A percentile compares a stretch with the other conserved stretches of the same genome.
These are phyloP conservation scores for Tolypocladium inflatum DNA, from an alignment of 2,329 filamentous ascomycete species.

Conservation along the genomic window DNA sequence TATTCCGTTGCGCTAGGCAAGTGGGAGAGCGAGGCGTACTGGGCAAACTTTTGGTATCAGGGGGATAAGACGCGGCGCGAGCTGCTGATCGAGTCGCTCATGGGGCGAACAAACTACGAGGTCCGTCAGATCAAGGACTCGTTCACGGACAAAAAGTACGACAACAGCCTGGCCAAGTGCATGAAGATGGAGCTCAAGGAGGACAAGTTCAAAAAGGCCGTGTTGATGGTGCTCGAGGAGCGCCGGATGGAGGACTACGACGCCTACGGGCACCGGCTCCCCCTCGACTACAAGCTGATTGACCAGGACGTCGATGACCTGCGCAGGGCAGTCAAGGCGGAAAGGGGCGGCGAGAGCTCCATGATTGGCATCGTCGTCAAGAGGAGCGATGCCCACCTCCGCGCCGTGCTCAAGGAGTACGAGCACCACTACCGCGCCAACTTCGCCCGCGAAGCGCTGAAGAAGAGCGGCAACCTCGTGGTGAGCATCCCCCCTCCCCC, in stretches of 20 bases:
- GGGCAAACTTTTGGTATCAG: constrained; percentile 98
- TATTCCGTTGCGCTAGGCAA: constrained; percentile 82
- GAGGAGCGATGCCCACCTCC: constrained; percentile 71
- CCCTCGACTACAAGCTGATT: constrained; percentile 50
- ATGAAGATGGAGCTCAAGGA: constrained; percentile 91
- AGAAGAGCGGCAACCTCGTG: constrained; percentile 84
- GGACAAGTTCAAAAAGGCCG: constrained; percentile 89
- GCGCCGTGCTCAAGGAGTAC: constrained; percentile 71
- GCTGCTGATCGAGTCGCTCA: constrained; percentile 83
- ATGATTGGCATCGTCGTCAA: constrained; percentile 81
- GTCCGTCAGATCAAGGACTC: constrained; percentile 77
- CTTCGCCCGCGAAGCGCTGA: constrained; percentile 79
- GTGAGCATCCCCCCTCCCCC: constrained; percentile 39
- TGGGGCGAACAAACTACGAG: constrained; percentile 84
- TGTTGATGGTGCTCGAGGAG: constrained; percentile 76
- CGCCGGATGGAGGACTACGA: constrained; percentile 74
- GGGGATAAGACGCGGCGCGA: constrained; percentile 75
- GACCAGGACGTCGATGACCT: constrained; percentile 65
- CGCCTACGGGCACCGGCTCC: constrained; percentile 46
- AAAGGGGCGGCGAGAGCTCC: constrained; percentile 74
- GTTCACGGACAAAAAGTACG: constrained; percentile 88
- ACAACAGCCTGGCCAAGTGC: constrained; percentile 68
- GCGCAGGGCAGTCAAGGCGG: constrained; percentile 55
- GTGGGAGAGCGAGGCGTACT: constrained; percentile 93
- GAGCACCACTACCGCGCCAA: constrained; percentile 65